These are phyloP conservation scores for Metschnikowia dekortorum DNA, from an alignment of 805 yeast genomes.

Conservation along the genomic window DNA sequence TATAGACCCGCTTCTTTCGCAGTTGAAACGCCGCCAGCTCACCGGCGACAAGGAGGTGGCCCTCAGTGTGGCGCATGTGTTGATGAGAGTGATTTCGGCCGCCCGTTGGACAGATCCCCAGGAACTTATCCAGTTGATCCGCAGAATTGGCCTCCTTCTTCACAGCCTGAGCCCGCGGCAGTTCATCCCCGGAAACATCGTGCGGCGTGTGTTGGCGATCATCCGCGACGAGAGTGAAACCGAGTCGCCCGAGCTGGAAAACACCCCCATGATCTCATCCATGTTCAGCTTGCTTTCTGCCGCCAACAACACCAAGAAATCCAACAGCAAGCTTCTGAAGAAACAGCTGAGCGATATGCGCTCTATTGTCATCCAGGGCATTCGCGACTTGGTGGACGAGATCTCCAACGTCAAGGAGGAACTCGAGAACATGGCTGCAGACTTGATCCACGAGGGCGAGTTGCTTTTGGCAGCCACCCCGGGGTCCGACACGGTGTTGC, in stretches of 20 bases:
- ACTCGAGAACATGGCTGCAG: conserved; percentile 85
- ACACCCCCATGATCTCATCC: conserved; percentile 57
- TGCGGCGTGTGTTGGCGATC: conserved; percentile 80
- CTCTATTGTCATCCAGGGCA: conserved; percentile 85
- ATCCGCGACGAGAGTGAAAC: conserved; percentile 83
- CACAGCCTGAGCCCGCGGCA: conserved; percentile 85
- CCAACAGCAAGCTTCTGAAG: conserved; percentile 28
- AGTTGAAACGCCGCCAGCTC: conserved; percentile 80
- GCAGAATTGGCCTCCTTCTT: conserved; percentile 66
- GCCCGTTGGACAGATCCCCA: conserved; percentile 81
- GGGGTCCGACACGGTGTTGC: conserved; percentile 80
- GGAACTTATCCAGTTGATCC: conserved; percentile 66
- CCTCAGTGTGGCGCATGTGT: conserved; percentile 76
- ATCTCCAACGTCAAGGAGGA: conserved; percentile 86
- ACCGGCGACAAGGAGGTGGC: conserved; percentile 80
- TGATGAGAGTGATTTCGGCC: conserved; percentile 84
- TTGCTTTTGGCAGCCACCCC: conserved; percentile 91
- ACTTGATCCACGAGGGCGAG: conserved; percentile 90
- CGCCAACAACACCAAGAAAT: conserved; percentile 21
- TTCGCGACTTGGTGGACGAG: conserved; percentile 88
- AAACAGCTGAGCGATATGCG: conserved; percentile 61
- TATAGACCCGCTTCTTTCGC: conserved; percentile 37
- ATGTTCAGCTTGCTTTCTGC: conserved; percentile 85
- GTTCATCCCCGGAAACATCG: conserved; percentile 83
- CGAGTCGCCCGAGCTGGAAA: conserved; percentile 38